Conservation (phyloP, 371 early-diverging fungal species). For the Mucor saturninus region DNA sequence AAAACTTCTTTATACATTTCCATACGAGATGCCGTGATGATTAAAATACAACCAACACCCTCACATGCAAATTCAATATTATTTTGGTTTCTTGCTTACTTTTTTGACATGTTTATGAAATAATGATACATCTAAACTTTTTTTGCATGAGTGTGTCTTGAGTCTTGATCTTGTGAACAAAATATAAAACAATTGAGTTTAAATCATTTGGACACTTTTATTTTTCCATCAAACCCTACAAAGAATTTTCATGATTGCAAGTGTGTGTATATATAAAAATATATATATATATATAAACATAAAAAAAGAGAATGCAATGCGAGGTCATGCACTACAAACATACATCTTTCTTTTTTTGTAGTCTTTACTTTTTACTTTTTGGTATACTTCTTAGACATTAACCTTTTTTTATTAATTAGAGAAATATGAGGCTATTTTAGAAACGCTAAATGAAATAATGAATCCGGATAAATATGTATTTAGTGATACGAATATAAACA, state of each 20-base stretch:
- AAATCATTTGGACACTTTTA: background rate
- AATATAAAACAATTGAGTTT: background rate
- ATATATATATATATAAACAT: background rate
- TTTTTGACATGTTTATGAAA: background rate
- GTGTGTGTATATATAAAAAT: conserved; percentile 4
- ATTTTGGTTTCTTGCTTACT: background rate
- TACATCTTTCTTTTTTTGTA: background rate
- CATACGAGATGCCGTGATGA: conserved; percentile 18
- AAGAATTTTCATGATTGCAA: background rate
- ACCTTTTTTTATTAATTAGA: background rate
- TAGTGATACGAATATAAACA: too few relatives aligned
- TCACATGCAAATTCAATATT: background rate
- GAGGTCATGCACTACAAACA: conserved; percentile 22
- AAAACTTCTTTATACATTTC: background rate
- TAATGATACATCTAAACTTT: background rate
- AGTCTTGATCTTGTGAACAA: conserved; percentile 6
- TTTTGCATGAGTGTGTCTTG: background rate
- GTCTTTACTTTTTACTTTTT: background rate
- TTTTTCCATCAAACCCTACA: background rate
- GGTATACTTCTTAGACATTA: background rate
- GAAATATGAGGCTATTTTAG: too few relatives aligned
- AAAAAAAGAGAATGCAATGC: conserved; percentile 23
- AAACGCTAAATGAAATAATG: too few relatives aligned
- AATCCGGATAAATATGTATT: background rate
- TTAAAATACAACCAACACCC: conserved; percentile 23